These are phyloP conservation scores for Coprinellus micaceus DNA, from an alignment of 768 basidiomycete species.

Conservation along the genomic window DNA sequence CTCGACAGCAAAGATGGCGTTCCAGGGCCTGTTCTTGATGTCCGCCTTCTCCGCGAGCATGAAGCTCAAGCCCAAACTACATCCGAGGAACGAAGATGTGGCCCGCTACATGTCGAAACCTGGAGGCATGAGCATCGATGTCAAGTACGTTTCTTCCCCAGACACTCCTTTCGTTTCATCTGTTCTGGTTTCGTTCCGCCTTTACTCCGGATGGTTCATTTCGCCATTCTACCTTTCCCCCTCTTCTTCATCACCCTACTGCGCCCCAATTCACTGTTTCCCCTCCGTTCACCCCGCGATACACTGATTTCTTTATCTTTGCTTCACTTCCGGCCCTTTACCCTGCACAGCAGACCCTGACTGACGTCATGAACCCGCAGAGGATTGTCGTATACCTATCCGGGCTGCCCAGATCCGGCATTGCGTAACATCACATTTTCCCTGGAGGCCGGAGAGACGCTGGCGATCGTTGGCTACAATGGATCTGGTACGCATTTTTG, in stretches of 20 bases:
- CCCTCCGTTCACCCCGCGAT: neutral
- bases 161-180: no score
- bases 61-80: constrained; percentile 62
- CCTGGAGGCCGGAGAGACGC: constrained; percentile 69
- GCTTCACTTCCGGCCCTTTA: no score
- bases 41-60: constrained; percentile 80
- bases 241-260: no score
- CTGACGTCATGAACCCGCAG: constrained; percentile 17
- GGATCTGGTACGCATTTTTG: constrained; percentile 57
- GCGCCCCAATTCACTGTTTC: no score
- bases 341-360: no score
- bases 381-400: constrained; percentile 69
- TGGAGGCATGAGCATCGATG: constrained; percentile 67
- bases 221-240: no score
- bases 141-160: constrained; percentile 46
- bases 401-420: constrained; percentile 64
- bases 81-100: constrained; percentile 53
- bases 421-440: constrained; percentile 67
- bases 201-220: neutral
- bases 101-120: constrained; percentile 44
- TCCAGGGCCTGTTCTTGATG: constrained; percentile 83
- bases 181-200: no score
- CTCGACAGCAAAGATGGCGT: constrained; percentile 67
- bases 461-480: constrained; percentile 85
- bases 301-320: neutral